Evolutionary conservation across 1,284 basidiomycete species (phyloP).

Genomic region (Malassezia nana): DNA sequence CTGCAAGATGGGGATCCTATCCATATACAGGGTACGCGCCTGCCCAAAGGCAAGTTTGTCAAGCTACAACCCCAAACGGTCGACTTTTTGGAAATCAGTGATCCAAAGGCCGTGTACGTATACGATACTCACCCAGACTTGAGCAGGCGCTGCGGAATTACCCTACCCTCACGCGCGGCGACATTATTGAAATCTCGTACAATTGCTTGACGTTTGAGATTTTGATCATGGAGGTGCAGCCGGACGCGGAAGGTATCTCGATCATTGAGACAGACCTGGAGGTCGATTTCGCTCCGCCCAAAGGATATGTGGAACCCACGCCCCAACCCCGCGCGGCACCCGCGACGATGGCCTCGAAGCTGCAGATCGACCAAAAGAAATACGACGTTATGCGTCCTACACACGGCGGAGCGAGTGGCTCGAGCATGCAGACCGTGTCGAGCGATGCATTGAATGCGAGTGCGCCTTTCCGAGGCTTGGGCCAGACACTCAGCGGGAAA

Average conservation of each 20-base stretch:
- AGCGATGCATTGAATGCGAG: conserved; percentile 13
- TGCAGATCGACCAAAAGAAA: conserved; percentile 66
- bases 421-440: conserved; percentile 17
- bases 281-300: conserved; percentile 58
- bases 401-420: conserved; percentile 35
- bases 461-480: conserved; percentile 36
- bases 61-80: conserved; percentile 93
- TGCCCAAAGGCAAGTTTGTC: conserved; percentile 88
- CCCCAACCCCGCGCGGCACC: conserved; percentile 65
- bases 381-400: conserved; percentile 44
- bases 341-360: conserved; percentile 89
- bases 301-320: conserved; percentile 74
- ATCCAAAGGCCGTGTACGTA: conserved; percentile 73
- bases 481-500: conserved; percentile 44
- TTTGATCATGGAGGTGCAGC: conserved; percentile 84
- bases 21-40: conserved; percentile 72
- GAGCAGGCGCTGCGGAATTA: conserved; percentile 92
- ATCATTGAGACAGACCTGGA: conserved; percentile 94
- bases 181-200: conserved; percentile 52
- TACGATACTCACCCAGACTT: conserved; percentile 51
- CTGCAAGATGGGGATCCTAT: conserved; percentile 91
- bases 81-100: conserved; percentile 77
- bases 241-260: conserved; percentile 66
- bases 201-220: conserved; percentile 81
- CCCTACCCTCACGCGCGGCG: conserved; percentile 53